These are phyloP conservation scores for Syncephalis plumigaleata DNA, from an alignment of 371 early-diverging fungal genomes.

Conservation along the genomic window DNA sequence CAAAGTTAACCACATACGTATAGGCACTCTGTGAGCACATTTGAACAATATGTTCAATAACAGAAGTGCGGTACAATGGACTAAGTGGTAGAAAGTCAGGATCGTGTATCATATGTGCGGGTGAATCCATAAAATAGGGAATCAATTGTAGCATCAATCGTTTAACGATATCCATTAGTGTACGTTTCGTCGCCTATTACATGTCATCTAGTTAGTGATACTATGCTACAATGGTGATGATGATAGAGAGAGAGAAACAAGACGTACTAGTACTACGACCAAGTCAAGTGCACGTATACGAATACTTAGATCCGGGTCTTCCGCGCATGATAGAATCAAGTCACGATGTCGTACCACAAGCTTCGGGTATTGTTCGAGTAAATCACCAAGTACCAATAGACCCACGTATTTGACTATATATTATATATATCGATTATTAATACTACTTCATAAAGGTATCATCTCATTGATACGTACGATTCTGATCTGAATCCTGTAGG, in stretches of 20 bases:
- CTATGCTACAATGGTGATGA: not conserved
- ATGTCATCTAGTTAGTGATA: not conserved
- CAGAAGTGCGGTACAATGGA: slow-evolving; percentile 57
- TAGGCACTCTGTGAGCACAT: slow-evolving; percentile 78
- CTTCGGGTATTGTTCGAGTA: slow-evolving; percentile 64
- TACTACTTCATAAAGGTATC: not conserved
- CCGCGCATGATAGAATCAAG: slow-evolving; percentile 70
- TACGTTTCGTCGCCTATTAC: slow-evolving; percentile 45
- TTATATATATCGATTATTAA: not conserved
- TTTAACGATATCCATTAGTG: slow-evolving; percentile 63
- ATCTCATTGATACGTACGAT: slow-evolving; percentile 29
- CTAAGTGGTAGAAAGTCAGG: slow-evolving; percentile 21
- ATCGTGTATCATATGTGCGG: too few relatives aligned
- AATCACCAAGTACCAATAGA: slow-evolving; percentile 59
- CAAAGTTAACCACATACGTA: slow-evolving; percentile 71
- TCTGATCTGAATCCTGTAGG: slow-evolving; percentile 80
- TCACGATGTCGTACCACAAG: slow-evolving; percentile 70
- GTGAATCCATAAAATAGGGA: slow-evolving; percentile 13
- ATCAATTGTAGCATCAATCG: slow-evolving; percentile 60
- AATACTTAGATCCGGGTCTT: slow-evolving; percentile 83
- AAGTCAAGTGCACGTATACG: slow-evolving; percentile 75
- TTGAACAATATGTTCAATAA: slow-evolving; percentile 57
- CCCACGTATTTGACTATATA: slow-evolving; percentile 81
- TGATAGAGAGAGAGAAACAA: not conserved
- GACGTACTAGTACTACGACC: slow-evolving; percentile 59